Percentiles rank a stretch among this genome's conserved stretches.
These are phyloP conservation scores for Yamadazyma sp. DNA, from an alignment of 1,139 yeast species.

Conservation along the genomic window DNA sequence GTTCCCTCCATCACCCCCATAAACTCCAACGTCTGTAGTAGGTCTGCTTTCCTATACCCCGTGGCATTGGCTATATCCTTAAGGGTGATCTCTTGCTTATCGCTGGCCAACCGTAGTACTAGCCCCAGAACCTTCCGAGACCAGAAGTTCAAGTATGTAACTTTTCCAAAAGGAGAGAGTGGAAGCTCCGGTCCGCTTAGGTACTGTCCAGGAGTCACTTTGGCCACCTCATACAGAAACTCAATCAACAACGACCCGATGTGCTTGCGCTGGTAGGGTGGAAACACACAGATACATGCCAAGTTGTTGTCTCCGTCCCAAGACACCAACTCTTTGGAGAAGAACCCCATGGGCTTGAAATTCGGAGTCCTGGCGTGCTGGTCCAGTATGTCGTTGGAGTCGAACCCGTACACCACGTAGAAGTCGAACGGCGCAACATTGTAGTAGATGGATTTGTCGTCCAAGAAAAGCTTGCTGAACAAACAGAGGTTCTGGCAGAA, in stretches of 20 bases:
- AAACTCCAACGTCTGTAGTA: conserved; percentile 60
- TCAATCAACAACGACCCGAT: conserved; percentile 81
- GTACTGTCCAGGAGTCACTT: conserved; percentile 46
- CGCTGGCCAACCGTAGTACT: conserved; percentile 10
- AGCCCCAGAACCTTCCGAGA: conserved; percentile 37
- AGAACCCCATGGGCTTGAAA: conserved; percentile 78
- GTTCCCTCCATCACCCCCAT: conserved; percentile 49
- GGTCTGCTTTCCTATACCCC: conserved; percentile 71
- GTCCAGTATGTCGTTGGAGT: conserved; percentile 23
- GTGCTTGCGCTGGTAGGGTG: conserved; percentile 82
- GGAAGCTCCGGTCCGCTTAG: conserved; percentile 92
- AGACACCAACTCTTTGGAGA: conserved; percentile 81
- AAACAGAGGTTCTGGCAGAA: conserved; percentile 82
- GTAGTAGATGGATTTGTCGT: conserved; percentile 85
- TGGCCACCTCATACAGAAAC: conserved; percentile 75
- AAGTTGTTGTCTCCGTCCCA: conserved; percentile 79
- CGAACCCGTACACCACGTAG: conserved; percentile 63
- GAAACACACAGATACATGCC: conserved; percentile 88
- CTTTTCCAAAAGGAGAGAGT: conserved; percentile 74
- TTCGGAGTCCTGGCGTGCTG: conserved; percentile 10
- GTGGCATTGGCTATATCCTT: conserved; percentile 56
- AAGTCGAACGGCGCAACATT: conserved; percentile 78
- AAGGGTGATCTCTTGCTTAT: conserved; percentile 36
- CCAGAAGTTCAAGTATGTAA: conserved; percentile 81
- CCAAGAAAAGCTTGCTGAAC: conserved; percentile 86